These are phyloP conservation scores for Hypoxylon sp. DNA, from an alignment of 2,329 filamentous ascomycete species.

Conservation along the genomic window DNA sequence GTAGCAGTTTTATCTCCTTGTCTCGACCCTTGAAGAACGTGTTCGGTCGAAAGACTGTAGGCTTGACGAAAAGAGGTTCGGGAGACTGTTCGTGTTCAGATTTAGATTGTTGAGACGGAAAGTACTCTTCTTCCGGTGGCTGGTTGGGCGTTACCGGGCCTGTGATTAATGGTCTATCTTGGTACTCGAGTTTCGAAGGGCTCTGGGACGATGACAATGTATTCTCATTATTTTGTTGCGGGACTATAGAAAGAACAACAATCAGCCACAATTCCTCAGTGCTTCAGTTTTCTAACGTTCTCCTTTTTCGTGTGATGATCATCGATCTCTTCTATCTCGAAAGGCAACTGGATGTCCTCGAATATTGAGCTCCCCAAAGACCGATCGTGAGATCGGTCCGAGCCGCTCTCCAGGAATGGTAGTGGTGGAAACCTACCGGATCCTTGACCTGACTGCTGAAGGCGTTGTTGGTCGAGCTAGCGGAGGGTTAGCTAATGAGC, in stretches of 20 bases:
- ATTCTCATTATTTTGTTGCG: slow-evolving; percentile 46
- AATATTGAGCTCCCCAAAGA: slow-evolving; percentile 37
- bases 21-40: slow-evolving; percentile 65
- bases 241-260: slow-evolving; percentile 43
- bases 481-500: slow-evolving; percentile 24
- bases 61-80: slow-evolving; percentile 52
- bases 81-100: slow-evolving; percentile 35
- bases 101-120: slow-evolving; percentile 44
- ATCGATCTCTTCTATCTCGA: slow-evolving; percentile 47
- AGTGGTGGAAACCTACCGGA: slow-evolving; percentile 44
- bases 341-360: slow-evolving; percentile 41
- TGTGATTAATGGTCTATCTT: slow-evolving; percentile 42
- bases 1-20: slow-evolving; percentile 64
- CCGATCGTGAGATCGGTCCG: slow-evolving; percentile 33
- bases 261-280: slow-evolving; percentile 44
- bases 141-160: slow-evolving; percentile 38
- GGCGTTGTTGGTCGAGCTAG: slow-evolving; percentile 44
- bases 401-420: slow-evolving; percentile 35
- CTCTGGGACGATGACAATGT: slow-evolving; percentile 41
- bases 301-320: slow-evolving; percentile 29
- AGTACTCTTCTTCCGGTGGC: slow-evolving; percentile 38
- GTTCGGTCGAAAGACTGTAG: slow-evolving; percentile 66
- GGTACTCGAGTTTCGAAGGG: slow-evolving; percentile 38
- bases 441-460: slow-evolving; percentile 38
- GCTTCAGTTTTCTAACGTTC: slow-evolving; percentile 21